Evolutionary conservation across 73 alveolate genomes (phyloP), one percentile per base, ranked within the genome.

Genomic region (Paramecium sonneborni): DNA sequence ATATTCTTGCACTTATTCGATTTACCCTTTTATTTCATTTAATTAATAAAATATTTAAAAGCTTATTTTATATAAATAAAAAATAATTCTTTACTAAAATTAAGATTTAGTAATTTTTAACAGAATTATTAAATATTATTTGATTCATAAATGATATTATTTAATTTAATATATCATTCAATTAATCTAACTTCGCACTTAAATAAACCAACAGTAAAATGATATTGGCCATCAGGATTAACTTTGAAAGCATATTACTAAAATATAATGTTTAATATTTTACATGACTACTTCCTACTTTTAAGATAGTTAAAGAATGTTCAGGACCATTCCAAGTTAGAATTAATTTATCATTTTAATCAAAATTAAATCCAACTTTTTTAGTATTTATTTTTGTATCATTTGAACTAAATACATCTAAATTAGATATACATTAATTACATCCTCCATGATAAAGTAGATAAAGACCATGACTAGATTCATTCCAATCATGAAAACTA

Each of bases 401-500:
- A 74, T 74, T 74, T 10, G 67, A 74, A 37, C 58, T 37, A 39
- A 74, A 74, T 12, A 74, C 58, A 74, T 74, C 87, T 74, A 74
- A 39, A 5, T 74, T 21, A 5, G 12, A 3, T 37, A 34, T 52
- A 6, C 3, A 74, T 37, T 74, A 8, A 62, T 28, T 74, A 74
- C 87, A 74, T 28, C 67, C 87, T 74, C 87, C 87, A 74, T 74
- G 87, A 74, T 74, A 74, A 21, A 74, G n/a, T 32, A 74, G 20
- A 34, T 74, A 74, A 28, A 74, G 32, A 5, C 87, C 87, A 74
- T 74, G 56, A n/a, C 87, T 26, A 14, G 87, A 74, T 6, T 74
- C 87, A 74, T 74, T 74, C 87, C 87, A 74, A 15, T 74, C 87
- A 39, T 74, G 87, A 37, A 74, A 74, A 37, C 58, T 37, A 39